Base-by-base conservation (phyloP, 2,329 filamentous ascomycete species). In the Grosmannia clavigera region DNA sequence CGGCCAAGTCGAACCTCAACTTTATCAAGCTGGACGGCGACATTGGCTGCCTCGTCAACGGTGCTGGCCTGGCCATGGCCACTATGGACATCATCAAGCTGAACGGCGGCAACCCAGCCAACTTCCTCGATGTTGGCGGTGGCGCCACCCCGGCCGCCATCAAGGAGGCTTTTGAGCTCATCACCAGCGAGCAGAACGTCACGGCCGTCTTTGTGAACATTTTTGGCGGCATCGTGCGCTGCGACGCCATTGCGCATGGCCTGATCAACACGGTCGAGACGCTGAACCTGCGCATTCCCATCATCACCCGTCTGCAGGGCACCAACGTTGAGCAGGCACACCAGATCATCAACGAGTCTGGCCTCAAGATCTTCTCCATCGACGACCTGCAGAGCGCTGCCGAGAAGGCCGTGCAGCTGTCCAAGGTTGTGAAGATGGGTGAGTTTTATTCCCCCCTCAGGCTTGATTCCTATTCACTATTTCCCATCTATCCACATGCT, bases 71-170 rank as follows among this genome's bases (percentile, higher is more conserved):
- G 67, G 94, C 94, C 77, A 99, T 99, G 94, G 94, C 94, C 65
- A 99, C 94, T 74, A 99, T 99, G 94, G 94, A 99, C 76, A 97
- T 99, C 76, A 99, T 99, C 84, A 97, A 99, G 85, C 84, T 99
- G 65, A 99, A 97, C 78, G 94, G 94, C 68, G 94, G 94, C 65
- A 81, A 84, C 71, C 94, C 94, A 64, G 94, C 94, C 69, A 99
- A 99, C 85, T 99, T 99, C 86, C 82, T 99, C 68, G 94, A 99
- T 74, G 94, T 99, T 68, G 94, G 94, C 71, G 94, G 94, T 74
- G 94, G 94, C 80, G 94, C 94, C 67, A 99, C 94, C 63, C 92
- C 94, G 40, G 87, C 92, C 67, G 94, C 94, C 69, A 99, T 99
- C 78, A 90, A 91, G 80, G 88, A 94, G 77, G 94, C 94, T 67